Evolutionary conservation across 179 eudicot species (phyloP).

Genomic region (Spergularia azorica): DNA sequence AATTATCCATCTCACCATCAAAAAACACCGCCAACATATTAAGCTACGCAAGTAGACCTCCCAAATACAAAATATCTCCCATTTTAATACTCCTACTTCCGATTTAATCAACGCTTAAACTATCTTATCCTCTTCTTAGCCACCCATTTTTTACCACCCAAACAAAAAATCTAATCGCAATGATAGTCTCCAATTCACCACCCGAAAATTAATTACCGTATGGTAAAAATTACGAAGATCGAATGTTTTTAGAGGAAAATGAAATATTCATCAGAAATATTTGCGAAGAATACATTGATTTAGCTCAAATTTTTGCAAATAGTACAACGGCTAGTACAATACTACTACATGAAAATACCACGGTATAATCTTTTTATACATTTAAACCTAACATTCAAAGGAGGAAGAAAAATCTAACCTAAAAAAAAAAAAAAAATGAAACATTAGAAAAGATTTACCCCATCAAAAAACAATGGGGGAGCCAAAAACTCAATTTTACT

Average conservation of each 20-base stretch:
- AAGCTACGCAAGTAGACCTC: slow-evolving; percentile 3
- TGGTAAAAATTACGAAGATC: not conserved
- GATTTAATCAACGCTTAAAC: not conserved
- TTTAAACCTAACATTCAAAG: not conserved
- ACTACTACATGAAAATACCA: not conserved
- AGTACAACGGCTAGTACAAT: not conserved
- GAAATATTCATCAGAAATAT: too few species aligned
- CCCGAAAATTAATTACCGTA: not conserved
- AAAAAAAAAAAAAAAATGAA: too few species aligned
- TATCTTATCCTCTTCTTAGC: not conserved
- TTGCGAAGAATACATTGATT: too few species aligned
- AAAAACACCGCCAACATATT: not conserved
- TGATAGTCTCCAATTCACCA: not conserved
- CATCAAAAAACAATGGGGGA: not conserved
- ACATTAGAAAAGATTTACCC: not conserved
- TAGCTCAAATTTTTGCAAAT: too few species aligned
- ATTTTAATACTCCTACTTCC: slow-evolving; percentile 6
- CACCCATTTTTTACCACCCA: not conserved
- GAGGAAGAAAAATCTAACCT: not conserved
- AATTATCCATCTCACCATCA: slow-evolving; percentile 6
- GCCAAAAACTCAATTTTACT: not conserved
- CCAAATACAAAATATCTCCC: slow-evolving; percentile 8
- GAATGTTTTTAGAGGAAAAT: not conserved
- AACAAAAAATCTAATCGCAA: not conserved
- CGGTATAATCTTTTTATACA: not conserved